Evolutionary conservation across 139 green algal genomes (phyloP).

Genomic region (Coelastrella sp.): DNA sequence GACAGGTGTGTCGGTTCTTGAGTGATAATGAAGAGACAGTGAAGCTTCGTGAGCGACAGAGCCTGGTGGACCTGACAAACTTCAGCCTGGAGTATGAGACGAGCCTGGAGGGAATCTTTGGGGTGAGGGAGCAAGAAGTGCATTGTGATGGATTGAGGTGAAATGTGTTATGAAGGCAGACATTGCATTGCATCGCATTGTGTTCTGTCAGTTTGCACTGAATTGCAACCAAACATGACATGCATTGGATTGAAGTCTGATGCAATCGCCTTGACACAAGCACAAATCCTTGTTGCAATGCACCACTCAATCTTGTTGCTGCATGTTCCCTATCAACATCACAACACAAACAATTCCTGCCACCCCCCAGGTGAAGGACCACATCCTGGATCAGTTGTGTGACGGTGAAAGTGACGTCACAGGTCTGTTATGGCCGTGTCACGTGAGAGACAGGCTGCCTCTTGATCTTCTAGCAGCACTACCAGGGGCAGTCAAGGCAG

Average conservation of each 20-base stretch:
- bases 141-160: too few species aligned
- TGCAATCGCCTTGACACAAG: too few species aligned
- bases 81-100: slow-evolving; percentile 50
- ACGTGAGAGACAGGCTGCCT: background rate
- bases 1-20: slow-evolving; percentile 56
- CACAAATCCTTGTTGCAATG: too few species aligned
- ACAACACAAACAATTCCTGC: too few species aligned
- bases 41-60: slow-evolving; percentile 45
- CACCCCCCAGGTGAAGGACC: slow-evolving; percentile 21
- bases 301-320: too few species aligned
- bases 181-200: too few species aligned
- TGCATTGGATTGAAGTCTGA: too few species aligned
- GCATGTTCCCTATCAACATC: too few species aligned
- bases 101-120: slow-evolving; percentile 56
- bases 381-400: slow-evolving; percentile 33
- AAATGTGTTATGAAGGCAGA: too few species aligned
- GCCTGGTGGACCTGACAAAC: slow-evolving; percentile 48
- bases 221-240: too few species aligned
- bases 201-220: too few species aligned
- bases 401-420: slow-evolving; percentile 9
- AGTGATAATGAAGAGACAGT: slow-evolving; percentile 51
- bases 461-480: background rate
- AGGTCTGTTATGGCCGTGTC: slow-evolving; percentile 4
- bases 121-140: slow-evolving; percentile 48
- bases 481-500: slow-evolving; percentile 34